Evolutionary conservation across 163 green algal species (phyloP).

Genomic region (Scenedesmus sp.): DNA sequence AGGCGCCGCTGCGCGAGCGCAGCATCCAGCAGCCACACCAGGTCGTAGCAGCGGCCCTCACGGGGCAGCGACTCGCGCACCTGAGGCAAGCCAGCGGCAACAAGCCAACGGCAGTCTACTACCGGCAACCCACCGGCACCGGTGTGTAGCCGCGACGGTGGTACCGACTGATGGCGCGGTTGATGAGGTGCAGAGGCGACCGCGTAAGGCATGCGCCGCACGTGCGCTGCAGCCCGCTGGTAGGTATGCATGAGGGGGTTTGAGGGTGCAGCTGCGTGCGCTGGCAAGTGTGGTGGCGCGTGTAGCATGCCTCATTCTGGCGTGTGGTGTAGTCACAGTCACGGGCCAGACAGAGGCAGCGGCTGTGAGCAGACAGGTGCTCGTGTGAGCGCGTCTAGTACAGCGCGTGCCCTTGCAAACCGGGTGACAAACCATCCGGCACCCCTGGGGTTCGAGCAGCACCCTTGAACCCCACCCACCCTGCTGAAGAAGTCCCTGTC

Average conservation of each 20-base stretch:
- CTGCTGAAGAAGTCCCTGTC: slow-evolving; percentile 21
- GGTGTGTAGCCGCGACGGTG: not conserved
- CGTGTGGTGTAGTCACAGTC: too few relatives aligned
- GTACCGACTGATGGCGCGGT: too few relatives aligned
- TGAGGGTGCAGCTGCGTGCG: too few relatives aligned
- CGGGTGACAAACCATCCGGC: not conserved
- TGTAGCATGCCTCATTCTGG: too few relatives aligned
- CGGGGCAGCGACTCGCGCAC: not conserved
- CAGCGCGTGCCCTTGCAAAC: not conserved
- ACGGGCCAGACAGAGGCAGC: too few relatives aligned
- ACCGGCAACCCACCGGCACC: not conserved
- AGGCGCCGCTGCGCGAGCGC: not conserved
- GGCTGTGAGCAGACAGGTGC: too few relatives aligned
- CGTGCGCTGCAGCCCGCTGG: too few relatives aligned
- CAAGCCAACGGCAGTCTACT: not conserved
- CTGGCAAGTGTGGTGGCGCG: too few relatives aligned
- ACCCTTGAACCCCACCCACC: not conserved
- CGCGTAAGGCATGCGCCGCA: too few relatives aligned
- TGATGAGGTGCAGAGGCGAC: too few relatives aligned
- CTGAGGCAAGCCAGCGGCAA: not conserved
- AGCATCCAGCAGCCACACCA: slow-evolving; percentile 32
- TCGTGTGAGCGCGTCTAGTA: too few relatives aligned
- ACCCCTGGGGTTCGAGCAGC: not conserved
- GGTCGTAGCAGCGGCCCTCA: slow-evolving; percentile 8
- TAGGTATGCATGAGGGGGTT: too few relatives aligned